Evolutionary conservation across 2,329 filamentous ascomycete species (phyloP).

Genomic region (Aspergillus neoniger): DNA sequence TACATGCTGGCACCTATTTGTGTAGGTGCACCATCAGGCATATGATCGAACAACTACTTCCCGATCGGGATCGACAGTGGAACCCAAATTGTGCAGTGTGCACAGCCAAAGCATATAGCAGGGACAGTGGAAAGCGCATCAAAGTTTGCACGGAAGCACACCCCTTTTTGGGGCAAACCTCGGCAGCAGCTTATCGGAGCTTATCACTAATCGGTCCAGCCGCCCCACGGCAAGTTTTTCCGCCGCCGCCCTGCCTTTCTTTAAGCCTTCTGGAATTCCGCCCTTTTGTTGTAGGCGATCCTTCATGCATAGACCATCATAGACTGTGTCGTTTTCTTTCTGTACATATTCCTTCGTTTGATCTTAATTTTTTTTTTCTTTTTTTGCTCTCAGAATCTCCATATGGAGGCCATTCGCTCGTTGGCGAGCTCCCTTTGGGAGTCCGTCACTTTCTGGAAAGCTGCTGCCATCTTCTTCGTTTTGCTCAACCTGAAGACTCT

Average conservation of each 20-base stretch:
- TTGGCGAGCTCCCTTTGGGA: slow-evolving; percentile 17
- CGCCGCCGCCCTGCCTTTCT: not conserved
- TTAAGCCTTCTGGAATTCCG: not conserved
- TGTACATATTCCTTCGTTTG: not conserved
- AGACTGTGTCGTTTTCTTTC: not conserved
- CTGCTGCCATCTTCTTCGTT: slow-evolving; percentile 27
- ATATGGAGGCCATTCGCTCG: slow-evolving; percentile 17
- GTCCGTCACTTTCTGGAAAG: slow-evolving; percentile 25
- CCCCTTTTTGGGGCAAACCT: not conserved
- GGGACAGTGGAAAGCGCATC: not conserved
- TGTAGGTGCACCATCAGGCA: no score
- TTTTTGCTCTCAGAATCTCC: not conserved
- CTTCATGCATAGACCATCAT: not conserved
- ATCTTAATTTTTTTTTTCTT: not conserved
- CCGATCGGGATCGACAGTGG: no score
- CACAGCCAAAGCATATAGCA: not conserved
- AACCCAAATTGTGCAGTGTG: no score
- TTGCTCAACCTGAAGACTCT: slow-evolving; percentile 32
- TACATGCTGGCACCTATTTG: no score
- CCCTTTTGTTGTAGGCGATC: not conserved
- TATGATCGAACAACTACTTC: no score
- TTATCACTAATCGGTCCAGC: slow-evolving; percentile 1
- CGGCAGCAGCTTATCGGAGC: not conserved
- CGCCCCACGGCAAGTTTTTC: slow-evolving; percentile 2
- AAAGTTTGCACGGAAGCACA: not conserved